Base-by-base conservation (phyloP, 1,139 yeast genomes). In the Yamadazyma atlantica region DNA sequence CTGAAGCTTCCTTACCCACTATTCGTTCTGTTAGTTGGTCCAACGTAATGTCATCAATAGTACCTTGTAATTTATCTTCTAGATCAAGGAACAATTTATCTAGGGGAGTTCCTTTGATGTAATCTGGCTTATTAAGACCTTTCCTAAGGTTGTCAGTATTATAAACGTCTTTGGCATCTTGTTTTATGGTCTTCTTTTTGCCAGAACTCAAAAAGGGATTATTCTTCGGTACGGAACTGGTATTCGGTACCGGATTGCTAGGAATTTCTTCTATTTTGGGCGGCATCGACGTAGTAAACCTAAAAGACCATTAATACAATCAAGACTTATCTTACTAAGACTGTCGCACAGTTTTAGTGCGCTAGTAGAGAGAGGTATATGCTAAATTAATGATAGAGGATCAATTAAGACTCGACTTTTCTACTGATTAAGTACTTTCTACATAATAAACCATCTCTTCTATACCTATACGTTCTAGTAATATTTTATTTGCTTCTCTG, bases 81-180 rank as follows among this genome's bases (percentile, higher is more conserved):
- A 71, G 44, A 7, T 57, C 54, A 8, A 49, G 50, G 46, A 71
- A 71, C 31, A 66, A 46, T 13, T 53, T 38, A 45, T 71, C 77
- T 16, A 71, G 49, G 2, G 74, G 73, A 11, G 59, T 49, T 12
- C 55, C 53, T 22, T 64, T 63, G 3, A 49, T 40, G 31, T 54
- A 50, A 26, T 66, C 59, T 0, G 69, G 70, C 41, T 57, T 54
- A 38, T 67, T 57, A 33, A 71, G 57, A 1, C 75, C 75, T 40
- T 61, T 66, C 22, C 40, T 46, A 18, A 50, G 38, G 0, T 63
- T 60, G 9, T 43, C 43, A 3, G 35, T 37, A 4, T 32, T 17
- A 43, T 69, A 68, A 1, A 66, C 58, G 18, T 67, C 71, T 25
- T 60, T 58, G 0, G 66, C 56, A 14, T 61, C 57, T 42, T 73